Base-by-base conservation (phyloP, 208 protist species). In the Leishmania aethiopica region DNA sequence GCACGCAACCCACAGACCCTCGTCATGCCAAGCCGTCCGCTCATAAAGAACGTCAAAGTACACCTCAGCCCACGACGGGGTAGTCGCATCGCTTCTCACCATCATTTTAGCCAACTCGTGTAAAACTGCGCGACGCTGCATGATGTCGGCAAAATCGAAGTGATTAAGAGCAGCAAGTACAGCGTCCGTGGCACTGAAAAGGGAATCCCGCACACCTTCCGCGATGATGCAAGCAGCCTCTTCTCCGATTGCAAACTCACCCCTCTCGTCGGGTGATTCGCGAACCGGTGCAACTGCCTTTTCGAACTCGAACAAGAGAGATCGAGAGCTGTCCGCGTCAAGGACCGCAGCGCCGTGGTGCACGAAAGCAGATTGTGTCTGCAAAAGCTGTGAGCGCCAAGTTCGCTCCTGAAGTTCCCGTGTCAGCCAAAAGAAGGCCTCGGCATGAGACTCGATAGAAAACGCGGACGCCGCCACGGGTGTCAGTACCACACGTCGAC, bases 11-110 rank as follows among this genome's bases (percentile, higher is more conserved):
- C 83, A 86, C 37, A 86, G 25, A 6, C 83, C 83, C 49, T 86
- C 83, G 67, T 86, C 83, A 77, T 71, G 25, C 57, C 78, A 86
- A 22, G 78, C 62, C 4, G 83, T 75, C 4, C 83, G 78, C 74
- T 86, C 78, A 47, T 74, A 86, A n/a, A 86, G 64, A 40, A 77
- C 60, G 69, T 86, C 83, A 57, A 86, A 86, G 37, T 86, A 86
- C 22, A 86, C 47, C 59, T 47, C 75, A 4, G 64, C 28, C 78
- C 78, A 86, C 40, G 78, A 40, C 32, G 59, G 25, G 15, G 42
- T 22, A 32, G 25, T 32, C 5, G 32, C 19, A 10, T 75, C 73
- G 13, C 49, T 6, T 45, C 49, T 82, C 32, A 42, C 10, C 15
- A 74, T 64, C 53, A 82, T 76, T 19, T 47, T 69, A 5, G 35